Percentiles rank a stretch among this genome's conserved stretches.
phyloP scores from a whole-genome alignment of 495 filamentous ascomycete genomes.

The Lasiosphaeris hirsuta region DNA sequence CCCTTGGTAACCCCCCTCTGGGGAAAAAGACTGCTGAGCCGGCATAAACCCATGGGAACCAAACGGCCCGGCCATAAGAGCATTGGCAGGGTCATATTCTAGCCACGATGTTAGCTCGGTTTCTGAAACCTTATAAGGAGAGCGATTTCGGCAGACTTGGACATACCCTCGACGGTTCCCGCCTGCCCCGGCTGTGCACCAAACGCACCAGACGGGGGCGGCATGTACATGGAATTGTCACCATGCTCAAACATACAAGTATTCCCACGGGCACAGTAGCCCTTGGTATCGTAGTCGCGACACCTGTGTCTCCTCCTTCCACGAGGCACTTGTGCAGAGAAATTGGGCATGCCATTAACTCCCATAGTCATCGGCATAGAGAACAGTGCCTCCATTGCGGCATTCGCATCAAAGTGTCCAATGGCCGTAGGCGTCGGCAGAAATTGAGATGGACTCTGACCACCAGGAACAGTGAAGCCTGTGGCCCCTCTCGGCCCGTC shows the following conservation, averaged over 20 bases:
- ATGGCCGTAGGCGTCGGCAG: background rate
- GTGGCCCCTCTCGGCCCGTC: conserved; percentile 12
- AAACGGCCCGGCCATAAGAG: conserved; percentile 27
- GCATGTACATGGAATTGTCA: conserved; percentile 17
- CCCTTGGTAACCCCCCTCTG: conserved; percentile 5
- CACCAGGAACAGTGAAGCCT: conserved; percentile 5
- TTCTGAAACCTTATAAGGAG: background rate
- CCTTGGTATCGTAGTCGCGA: conserved; percentile 83
- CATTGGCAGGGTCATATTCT: conserved; percentile 87
- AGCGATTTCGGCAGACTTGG: conserved; percentile 7
- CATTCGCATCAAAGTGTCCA: conserved; percentile 52
- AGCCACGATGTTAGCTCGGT: conserved; percentile 11
- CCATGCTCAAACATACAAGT: conserved; percentile 80
- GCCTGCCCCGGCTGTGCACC: conserved; percentile 8
- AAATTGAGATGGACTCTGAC: background rate
- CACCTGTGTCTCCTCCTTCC: conserved; percentile 57
- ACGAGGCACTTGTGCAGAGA: conserved; percentile 43
- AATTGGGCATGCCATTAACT: conserved; percentile 51
- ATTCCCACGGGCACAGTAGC: conserved; percentile 73
- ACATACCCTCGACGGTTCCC: conserved; percentile 41
- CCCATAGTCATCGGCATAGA: conserved; percentile 10
- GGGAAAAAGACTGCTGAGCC: background rate
- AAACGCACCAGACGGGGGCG: conserved; percentile 1
- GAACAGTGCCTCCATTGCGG: conserved; percentile 65
- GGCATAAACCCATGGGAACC: background rate